Base-by-base conservation (phyloP, 164 flowering plant species). In the Magnolia sinica region DNA sequence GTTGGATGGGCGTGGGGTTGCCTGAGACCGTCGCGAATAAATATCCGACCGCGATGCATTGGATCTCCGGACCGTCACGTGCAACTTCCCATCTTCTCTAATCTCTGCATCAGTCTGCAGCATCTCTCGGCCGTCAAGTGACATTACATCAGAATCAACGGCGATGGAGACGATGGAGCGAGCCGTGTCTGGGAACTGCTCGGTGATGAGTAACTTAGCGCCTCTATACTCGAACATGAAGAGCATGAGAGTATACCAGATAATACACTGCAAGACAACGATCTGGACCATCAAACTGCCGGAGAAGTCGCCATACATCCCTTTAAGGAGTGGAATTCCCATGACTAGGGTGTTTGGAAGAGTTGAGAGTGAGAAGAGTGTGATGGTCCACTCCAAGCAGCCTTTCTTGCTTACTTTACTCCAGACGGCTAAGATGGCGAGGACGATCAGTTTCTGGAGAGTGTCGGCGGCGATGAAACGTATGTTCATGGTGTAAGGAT, bases 181-280 rank as follows among this genome's bases (percentile, higher is more conserved):
- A 4, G 97, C 98, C 8, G 94, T 90, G 75, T 85, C 92, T 0
- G 97, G 98, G 51, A 94, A 94, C 84, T 94, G 97, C 77, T 94
- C 92, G 8, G 94, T 89, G 71, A 94, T 94, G 23, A 94, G 85
- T 68, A 90, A 16, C 77, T 74, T 85, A 14, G 98, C 98, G 14
- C 90, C 98, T 65, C 98, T 81, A 70, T 77, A 94, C 80, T 94
- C 98, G 61, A 94, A 94, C 91, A 94, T 2, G 80, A 94, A 92
- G 71, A 94, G 84, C 97, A 94, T 92, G 75, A 92, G 73, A 68
- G 97, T 94, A 84, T 94, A 94, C 98, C 98, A 94, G 73, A 94
- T 92, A 70, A 94, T 94, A 77, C 96, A 91, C 76, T 92, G 98
- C 22, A 94, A 89, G 0, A 94, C 97, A 27, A 94, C 98, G 18